Evolutionary conservation across 768 basidiomycete species (phyloP).

Genomic region (Kwoniella bestiolae): DNA sequence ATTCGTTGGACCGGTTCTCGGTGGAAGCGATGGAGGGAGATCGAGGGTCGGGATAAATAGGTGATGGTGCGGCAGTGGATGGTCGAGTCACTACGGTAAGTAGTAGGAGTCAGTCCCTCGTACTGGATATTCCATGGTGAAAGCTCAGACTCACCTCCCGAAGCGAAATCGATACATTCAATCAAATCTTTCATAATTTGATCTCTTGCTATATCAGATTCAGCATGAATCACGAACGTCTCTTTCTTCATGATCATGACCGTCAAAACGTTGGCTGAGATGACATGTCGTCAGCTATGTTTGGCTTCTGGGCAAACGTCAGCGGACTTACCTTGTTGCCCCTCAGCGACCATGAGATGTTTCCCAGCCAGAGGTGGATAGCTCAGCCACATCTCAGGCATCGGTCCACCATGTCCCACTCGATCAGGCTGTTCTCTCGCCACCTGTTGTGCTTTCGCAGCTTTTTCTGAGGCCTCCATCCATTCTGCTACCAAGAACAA

Average conservation of each 20-base stretch:
- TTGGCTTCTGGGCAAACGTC: too few species aligned
- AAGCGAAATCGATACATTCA: slow-evolving; percentile 83
- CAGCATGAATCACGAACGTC: slow-evolving; percentile 69
- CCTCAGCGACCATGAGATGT: slow-evolving; percentile 74
- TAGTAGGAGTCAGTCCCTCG: neutral
- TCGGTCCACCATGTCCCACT: slow-evolving; percentile 62
- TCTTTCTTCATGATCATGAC: slow-evolving; percentile 89
- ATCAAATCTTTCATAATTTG: slow-evolving; percentile 70
- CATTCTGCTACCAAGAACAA: slow-evolving; percentile 87
- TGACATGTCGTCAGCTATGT: slow-evolving; percentile 15
- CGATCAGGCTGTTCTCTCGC: slow-evolving; percentile 54
- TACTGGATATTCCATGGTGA: too few species aligned
- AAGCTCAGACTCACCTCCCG: slow-evolving; percentile 65
- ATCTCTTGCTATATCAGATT: slow-evolving; percentile 67
- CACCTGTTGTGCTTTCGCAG: slow-evolving; percentile 49
- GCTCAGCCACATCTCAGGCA: slow-evolving; percentile 83
- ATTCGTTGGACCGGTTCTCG: slow-evolving; percentile 35
- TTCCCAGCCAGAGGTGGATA: slow-evolving; percentile 97
- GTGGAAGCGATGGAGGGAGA: slow-evolving; percentile 38
- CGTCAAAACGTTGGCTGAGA: slow-evolving; percentile 72
- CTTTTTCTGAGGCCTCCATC: slow-evolving; percentile 71
- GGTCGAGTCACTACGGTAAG: slow-evolving; percentile 26
- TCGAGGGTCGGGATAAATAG: slow-evolving; percentile 30
- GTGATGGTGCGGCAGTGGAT: slow-evolving; percentile 35
- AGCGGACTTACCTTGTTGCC: slow-evolving; percentile 59